A percentile compares a stretch with the other conserved stretches of the same genome.
Evolutionary conservation across 345 rosid genomes (phyloP).

Genomic region (Brassica nigra): DNA sequence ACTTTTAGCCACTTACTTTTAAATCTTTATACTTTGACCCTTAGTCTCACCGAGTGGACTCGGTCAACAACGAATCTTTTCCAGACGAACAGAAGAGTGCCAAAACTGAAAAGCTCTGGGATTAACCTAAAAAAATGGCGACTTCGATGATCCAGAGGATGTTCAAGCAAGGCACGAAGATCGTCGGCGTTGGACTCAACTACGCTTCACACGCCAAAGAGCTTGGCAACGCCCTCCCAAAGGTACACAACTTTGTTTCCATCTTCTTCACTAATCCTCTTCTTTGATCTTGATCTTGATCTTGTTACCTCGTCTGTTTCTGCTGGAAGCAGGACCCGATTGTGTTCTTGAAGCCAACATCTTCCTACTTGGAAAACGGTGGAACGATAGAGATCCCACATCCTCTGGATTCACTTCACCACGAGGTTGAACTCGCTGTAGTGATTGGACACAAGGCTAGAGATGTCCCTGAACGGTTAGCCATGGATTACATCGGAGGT

Average conservation of each 20-base stretch:
- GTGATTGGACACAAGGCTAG: conserved; percentile 78
- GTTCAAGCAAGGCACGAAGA: conserved; percentile 74
- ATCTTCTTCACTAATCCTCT: not conserved
- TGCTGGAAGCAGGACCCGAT: conserved; percentile 66
- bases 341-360: conserved; percentile 88
- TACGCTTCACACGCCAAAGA: conserved; percentile 96
- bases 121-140: conserved; percentile 35
- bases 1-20: conserved; percentile 2
- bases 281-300: not conserved
- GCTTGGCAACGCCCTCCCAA: conserved; percentile 89
- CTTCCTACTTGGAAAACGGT: conserved; percentile 81
- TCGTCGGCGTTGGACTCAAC: conserved; percentile 95
- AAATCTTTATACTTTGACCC: not conserved
- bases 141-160: conserved; percentile 54
- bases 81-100: conserved; percentile 15
- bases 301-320: not conserved
- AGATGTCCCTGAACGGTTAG: conserved; percentile 70
- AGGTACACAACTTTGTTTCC: conserved; percentile 41
- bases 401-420: conserved; percentile 67
- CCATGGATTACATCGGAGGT: conserved; percentile 94
- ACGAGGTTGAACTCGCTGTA: conserved; percentile 95
- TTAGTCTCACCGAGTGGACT: conserved; percentile 18
- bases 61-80: conserved; percentile 20
- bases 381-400: conserved; percentile 94
- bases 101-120: not conserved